A percentile compares a stretch with the other conserved stretches of the same genome.
phyloP scores from a whole-genome alignment of 2,329 filamentous ascomycete genomes.

The Fusarium bulbicola region DNA sequence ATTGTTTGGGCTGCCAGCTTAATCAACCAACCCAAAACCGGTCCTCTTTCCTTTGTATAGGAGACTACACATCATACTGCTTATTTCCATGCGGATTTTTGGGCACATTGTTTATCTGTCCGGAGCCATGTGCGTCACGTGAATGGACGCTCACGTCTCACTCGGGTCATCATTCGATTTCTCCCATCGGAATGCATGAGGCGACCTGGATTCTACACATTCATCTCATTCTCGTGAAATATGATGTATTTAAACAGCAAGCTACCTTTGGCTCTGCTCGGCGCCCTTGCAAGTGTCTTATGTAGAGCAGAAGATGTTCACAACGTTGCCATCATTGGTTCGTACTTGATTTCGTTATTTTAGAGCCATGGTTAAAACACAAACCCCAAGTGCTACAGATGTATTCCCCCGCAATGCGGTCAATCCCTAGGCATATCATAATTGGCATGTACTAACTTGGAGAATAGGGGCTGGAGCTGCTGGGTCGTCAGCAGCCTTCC shows the following conservation, averaged over 20 bases:
- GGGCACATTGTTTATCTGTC: neutral
- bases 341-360: constrained; percentile 21
- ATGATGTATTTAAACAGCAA: constrained; percentile 29
- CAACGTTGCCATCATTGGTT: constrained; percentile 51
- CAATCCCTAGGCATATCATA: neutral
- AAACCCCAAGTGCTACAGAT: neutral
- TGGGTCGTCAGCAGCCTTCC: constrained; percentile 87
- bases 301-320: constrained; percentile 34
- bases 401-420: neutral
- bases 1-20: neutral
- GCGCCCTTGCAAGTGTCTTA: constrained; percentile 20
- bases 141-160: neutral
- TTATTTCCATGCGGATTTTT: neutral
- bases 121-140: constrained; percentile 3
- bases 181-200: neutral
- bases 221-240: neutral
- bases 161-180: neutral
- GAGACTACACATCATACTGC: neutral
- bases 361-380: neutral
- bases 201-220: neutral
- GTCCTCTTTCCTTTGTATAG: neutral
- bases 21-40: neutral
- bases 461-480: constrained; percentile 83
- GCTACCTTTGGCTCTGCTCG: constrained; percentile 30
- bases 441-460: constrained; percentile 13